Conservation (phyloP, 2,329 filamentous ascomycete genomes). For the Epicoccum sorghinum region DNA sequence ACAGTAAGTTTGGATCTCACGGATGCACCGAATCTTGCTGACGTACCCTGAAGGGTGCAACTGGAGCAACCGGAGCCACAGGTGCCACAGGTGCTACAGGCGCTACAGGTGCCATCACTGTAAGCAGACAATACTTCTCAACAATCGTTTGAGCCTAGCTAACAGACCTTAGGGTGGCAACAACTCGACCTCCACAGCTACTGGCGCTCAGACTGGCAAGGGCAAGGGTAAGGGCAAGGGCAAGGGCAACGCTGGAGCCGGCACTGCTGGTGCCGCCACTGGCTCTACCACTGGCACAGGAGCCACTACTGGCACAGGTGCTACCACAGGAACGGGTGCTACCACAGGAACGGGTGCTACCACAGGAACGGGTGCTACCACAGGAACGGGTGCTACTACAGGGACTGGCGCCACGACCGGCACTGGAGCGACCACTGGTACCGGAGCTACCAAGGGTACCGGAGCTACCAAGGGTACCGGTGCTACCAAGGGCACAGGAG, state of each 20-base stretch:
- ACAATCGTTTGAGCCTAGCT: no score
- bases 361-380: neutral
- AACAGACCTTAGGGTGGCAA: constrained; percentile 6
- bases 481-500: neutral
- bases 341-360: no score
- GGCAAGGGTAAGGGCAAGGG: neutral
- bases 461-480: neutral
- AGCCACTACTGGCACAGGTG: neutral
- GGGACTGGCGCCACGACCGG: neutral
- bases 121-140: neutral
- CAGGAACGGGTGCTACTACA: no score
- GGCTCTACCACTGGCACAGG: neutral
- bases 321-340: no score
- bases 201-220: neutral
- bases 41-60: neutral
- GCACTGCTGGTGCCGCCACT: neutral
- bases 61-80: neutral
- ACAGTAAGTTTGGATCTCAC: neutral
- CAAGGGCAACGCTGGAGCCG: neutral
- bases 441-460: neutral
- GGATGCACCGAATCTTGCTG: neutral
- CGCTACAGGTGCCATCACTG: neutral
- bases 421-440: neutral
- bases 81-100: constrained; percentile 5
- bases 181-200: constrained; percentile 10